phyloP scores from a whole-genome alignment of 805 yeast genomes.

The Wickerhamomyces alni region DNA sequence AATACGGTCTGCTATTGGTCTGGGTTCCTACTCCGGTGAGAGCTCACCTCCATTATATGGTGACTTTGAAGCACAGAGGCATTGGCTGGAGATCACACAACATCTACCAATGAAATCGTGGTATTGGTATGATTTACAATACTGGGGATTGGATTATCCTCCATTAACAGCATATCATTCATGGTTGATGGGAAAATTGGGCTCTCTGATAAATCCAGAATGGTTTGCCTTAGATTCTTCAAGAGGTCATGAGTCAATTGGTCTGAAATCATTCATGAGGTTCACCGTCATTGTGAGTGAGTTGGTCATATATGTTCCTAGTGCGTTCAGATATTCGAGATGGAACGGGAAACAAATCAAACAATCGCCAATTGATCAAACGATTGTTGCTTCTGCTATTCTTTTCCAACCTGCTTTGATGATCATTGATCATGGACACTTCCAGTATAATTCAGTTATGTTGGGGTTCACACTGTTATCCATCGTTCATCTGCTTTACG shows the following conservation, averaged over 20 bases:
- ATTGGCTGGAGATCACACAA: constrained; percentile 91
- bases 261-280: constrained; percentile 81
- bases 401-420: constrained; percentile 78
- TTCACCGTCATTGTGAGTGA: constrained; percentile 74
- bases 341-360: constrained; percentile 59
- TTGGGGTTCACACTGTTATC: constrained; percentile 75
- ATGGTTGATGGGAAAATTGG: constrained; percentile 70
- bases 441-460: constrained; percentile 94
- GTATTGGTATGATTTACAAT: constrained; percentile 85
- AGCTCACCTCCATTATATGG: constrained; percentile 77
- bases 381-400: constrained; percentile 71
- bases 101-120: constrained; percentile 68
- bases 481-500: constrained; percentile 57
- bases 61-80: constrained; percentile 97
- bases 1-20: constrained; percentile 77
- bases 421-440: constrained; percentile 94
- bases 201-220: constrained; percentile 48
- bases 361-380: constrained; percentile 66
- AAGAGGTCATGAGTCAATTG: constrained; percentile 65
- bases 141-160: constrained; percentile 98
- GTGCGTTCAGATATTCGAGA: constrained; percentile 63
- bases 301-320: constrained; percentile 68
- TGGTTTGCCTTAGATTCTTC: constrained; percentile 79
- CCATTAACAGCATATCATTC: constrained; percentile 95
- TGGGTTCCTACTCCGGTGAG: constrained; percentile 82